A percentile compares a stretch with the other conserved stretches of the same genome.
Conservation (phyloP, 345 rosid genomes). For the Eucalyptus coolabah region DNA sequence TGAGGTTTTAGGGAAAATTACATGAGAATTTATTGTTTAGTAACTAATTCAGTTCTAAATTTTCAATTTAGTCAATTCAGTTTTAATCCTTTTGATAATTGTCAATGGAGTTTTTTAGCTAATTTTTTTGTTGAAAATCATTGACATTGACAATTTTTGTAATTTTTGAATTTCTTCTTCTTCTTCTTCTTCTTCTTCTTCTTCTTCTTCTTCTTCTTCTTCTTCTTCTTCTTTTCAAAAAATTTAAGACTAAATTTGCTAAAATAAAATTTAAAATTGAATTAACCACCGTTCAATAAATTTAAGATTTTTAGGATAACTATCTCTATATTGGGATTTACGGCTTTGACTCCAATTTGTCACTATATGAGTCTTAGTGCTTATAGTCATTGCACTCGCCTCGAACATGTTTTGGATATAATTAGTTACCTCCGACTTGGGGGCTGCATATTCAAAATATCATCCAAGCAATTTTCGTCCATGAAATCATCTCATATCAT, state of each 20-base stretch:
- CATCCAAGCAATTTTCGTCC: neutral
- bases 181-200: no score
- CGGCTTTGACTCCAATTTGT: neutral
- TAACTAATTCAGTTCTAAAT: fast-evolving
- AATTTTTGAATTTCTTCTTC: neutral
- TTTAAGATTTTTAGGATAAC: neutral
- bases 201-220: no score
- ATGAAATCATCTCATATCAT: neutral
- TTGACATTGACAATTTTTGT: neutral
- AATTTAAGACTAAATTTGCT: neutral
- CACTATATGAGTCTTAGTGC: neutral
- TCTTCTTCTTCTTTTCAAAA: neutral
- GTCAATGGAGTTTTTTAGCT: neutral
- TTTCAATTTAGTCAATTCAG: fast-evolving
- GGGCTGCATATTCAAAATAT: neutral
- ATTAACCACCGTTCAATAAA: neutral
- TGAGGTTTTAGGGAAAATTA: neutral
- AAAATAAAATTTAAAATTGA: neutral
- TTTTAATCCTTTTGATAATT: neutral
- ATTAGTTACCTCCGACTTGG: neutral
- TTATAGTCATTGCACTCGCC: fast-evolving
- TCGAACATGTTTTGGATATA: neutral
- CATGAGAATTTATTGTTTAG: neutral
- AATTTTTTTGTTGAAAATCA: neutral
- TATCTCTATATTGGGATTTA: neutral